Percentiles rank a stretch among this genome's conserved stretches.
Conservation (phyloP, 768 basidiomycete species). For the Neoboletus magnificus region DNA sequence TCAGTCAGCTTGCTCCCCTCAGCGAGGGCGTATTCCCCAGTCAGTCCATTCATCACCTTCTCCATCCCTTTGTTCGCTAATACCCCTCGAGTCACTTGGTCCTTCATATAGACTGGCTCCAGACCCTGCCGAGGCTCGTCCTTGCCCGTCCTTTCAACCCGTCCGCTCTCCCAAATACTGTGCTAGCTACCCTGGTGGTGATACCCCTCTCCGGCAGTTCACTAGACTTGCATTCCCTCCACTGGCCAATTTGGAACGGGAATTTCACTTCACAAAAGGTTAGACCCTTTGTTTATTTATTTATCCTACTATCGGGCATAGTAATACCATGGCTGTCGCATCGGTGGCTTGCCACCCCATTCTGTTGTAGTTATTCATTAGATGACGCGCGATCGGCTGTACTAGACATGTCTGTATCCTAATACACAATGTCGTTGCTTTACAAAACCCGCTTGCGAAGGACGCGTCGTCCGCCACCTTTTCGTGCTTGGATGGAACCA, state of each 20-base stretch:
- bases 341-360: constrained; percentile 12
- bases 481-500: constrained; percentile 13
- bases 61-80: not conserved
- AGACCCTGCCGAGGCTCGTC: constrained; percentile 17
- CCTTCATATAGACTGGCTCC: constrained; percentile 14
- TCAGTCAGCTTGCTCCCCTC: constrained; percentile 51
- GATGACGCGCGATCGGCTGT: not conserved
- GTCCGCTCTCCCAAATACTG: not conserved
- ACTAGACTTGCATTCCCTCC: constrained; percentile 1
- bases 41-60: constrained; percentile 31
- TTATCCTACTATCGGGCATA: constrained; percentile 18
- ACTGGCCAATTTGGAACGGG: not conserved
- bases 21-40: constrained; percentile 56
- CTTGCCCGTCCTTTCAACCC: constrained; percentile 23
- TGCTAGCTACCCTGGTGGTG: constrained; percentile 44
- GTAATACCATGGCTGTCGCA: constrained; percentile 1
- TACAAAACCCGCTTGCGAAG: not conserved
- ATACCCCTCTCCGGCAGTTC: constrained; percentile 18
- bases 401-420: not conserved
- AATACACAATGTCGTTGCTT: not conserved
- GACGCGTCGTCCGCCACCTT: not conserved
- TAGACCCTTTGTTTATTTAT: constrained; percentile 2
- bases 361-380: constrained; percentile 6
- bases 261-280: not conserved
- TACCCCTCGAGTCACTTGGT: constrained; percentile 30